A percentile compares a stretch with the other conserved stretches of the same genome.
phyloP scores from a whole-genome alignment of 768 basidiomycete species.

The Lactarius sp. region DNA sequence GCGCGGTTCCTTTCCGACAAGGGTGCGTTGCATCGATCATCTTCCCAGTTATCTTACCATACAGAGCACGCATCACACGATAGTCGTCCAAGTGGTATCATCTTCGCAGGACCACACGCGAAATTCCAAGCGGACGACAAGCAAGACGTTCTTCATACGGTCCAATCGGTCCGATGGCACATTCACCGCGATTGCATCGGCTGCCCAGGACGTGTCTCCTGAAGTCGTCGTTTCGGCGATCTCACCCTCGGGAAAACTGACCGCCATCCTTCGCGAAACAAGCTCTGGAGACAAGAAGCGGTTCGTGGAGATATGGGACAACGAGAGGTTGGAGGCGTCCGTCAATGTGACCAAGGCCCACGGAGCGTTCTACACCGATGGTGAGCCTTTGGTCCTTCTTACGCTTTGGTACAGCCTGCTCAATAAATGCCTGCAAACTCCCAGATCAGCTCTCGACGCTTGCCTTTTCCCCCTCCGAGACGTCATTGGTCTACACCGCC shows the following conservation, averaged over 20 bases:
- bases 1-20: conserved; percentile 23
- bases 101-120: conserved; percentile 20
- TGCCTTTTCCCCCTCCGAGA: conserved; percentile 23
- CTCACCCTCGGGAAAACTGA: conserved; percentile 27
- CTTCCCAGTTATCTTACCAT: not conserved
- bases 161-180: conserved; percentile 12
- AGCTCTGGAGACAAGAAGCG: conserved; percentile 25
- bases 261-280: conserved; percentile 29
- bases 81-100: conserved; percentile 21
- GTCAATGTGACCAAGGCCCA: conserved; percentile 27
- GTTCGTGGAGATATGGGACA: conserved; percentile 31
- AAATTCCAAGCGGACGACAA: conserved; percentile 20
- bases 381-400: conserved; percentile 20
- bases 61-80: not conserved
- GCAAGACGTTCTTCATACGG: conserved; percentile 21
- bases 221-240: conserved; percentile 24
- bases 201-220: conserved; percentile 24
- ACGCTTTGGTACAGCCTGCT: not conserved
- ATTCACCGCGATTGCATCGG: conserved; percentile 16
- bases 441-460: conserved; percentile 22
- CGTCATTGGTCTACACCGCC: conserved; percentile 23
- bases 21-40: conserved; percentile 8
- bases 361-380: conserved; percentile 30
- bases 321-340: conserved; percentile 23
- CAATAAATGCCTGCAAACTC: not conserved